Base-by-base conservation (phyloP, 352 stramenopile species). In the Pythium periplocum region DNA sequence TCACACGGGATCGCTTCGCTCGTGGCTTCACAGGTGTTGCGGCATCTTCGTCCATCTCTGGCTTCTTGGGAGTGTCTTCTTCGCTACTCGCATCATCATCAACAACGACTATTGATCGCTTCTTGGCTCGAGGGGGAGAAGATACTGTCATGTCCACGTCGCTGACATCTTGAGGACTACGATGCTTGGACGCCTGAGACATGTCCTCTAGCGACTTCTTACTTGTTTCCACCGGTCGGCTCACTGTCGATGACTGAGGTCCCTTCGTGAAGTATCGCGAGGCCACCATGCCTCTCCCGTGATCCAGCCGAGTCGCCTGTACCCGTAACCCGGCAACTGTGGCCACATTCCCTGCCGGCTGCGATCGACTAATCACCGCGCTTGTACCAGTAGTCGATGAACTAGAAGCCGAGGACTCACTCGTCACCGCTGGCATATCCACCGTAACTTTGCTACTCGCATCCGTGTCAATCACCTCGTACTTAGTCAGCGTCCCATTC, bases 401-500 rank as follows among this genome's bases (percentile, higher is more conserved):
- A 26, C 17, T 26, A 26, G 17, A 26, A 26, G 17, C 17, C 17
- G 17, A 26, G 17, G 17, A 26, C 17, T 26, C 17, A 26, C 17
- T 26, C 17, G 17, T 26, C 17, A 71, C 5, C 50, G 68, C 49
- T 64, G 49, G 55, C 50, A 76, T 64, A 38, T 68, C 58, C 32
- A 84, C 51, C 45, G 55, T 50, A n/a, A 66, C 68, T 17, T 61
- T 65, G 35, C 49, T 35, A 6, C 17, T 32, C 0, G 57, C 60
- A 49, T 82, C 64, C 34, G 66, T 45, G 50, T 93, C 75, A 30
- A 93, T 62, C 8, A 93, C 79, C 45, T 86, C 70, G 65, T 94
- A 94, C 70, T 94, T 92, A 44, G 77, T 87, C 32, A 93, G 61
- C 48, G 83, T 91, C 2, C 83, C 83, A 50, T 90, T 91, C 42